A percentile compares a stretch with the other conserved stretches of the same genome.
Conservation (phyloP, 1,139 yeast genomes). For the Scheffersomyces lignicola region DNA sequence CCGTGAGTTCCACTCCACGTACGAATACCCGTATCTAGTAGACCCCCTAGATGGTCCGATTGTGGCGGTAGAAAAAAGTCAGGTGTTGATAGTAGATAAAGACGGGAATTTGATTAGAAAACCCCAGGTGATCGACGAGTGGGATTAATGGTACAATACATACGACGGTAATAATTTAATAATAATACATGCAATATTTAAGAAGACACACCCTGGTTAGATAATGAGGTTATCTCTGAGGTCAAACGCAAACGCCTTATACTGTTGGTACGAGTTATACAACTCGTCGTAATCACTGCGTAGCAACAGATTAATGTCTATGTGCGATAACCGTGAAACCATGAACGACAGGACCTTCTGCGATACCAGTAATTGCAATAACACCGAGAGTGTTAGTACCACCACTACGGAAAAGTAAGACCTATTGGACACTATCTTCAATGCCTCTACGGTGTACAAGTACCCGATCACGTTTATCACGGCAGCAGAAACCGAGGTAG, state of each 20-base stretch:
- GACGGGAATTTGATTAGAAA: slow-evolving; percentile 47
- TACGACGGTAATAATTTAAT: no score
- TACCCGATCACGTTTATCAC: slow-evolving; percentile 64
- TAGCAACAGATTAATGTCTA: not conserved
- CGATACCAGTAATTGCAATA: not conserved
- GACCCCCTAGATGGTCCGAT: slow-evolving; percentile 80
- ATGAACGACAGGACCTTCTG: not conserved
- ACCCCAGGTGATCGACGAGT: slow-evolving; percentile 13
- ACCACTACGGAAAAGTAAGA: slow-evolving; percentile 33
- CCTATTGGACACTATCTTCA: slow-evolving; percentile 42
- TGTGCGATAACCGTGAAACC: slow-evolving; percentile 2
- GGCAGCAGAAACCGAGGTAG: slow-evolving; percentile 59
- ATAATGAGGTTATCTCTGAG: not conserved
- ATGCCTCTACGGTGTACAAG: slow-evolving; percentile 65
- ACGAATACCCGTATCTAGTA: slow-evolving; percentile 73
- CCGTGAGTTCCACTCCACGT: slow-evolving; percentile 65
- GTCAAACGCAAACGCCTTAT: not conserved
- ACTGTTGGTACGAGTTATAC: not conserved
- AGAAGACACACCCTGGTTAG: no score
- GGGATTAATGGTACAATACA: slow-evolving; percentile 11
- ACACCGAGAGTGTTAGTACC: slow-evolving; percentile 18
- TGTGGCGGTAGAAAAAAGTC: slow-evolving; percentile 65
- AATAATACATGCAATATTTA: no score
- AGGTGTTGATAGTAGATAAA: slow-evolving; percentile 56
- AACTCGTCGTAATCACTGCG: slow-evolving; percentile 1